Evolutionary conservation across 768 basidiomycete genomes (phyloP), one percentile per base, ranked within the genome.

Genomic region (Pleurotus tuber-regium): DNA sequence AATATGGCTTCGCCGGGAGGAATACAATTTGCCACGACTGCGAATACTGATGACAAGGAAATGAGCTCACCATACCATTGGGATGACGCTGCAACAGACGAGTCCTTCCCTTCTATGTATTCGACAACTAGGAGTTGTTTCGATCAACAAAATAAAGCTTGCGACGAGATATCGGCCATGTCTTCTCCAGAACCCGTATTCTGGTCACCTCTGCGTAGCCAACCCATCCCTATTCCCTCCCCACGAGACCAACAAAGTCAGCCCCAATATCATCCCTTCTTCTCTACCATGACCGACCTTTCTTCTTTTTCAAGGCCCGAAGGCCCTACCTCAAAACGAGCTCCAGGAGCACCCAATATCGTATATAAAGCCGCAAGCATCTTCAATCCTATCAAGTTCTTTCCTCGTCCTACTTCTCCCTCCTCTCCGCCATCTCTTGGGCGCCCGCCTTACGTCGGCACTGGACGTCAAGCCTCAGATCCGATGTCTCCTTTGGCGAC

Each of bases 61-160:
- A 79, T 79, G 77, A 70, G 65, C 14, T 77, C 77, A 39, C 74
- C 76, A 1, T 69, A 76, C 29, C 61, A 70, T 4, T 84, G 80
- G 80, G 70, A 71, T 26, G 70, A 70, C 38, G 68, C 75, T 11
- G 70, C 31, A 2, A 14, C 73, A 42, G 72, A 72, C 18, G 63
- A 73, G 29, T 48, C 46, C n/a, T 16, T 35, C n/a, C 30, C 31
- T 14, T 80, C 80, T 3, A 67, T 67, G 49, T 78, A 79, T 57
- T 74, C 77, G 6, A 70, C 76, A 26, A 66, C 67, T 18, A 68
- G 70, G 28, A 69, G 65, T 51, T 70, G 66, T 26, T 53, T 59
- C 33, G 61, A 59, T 18, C 62, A 61, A 31, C 63, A 62, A 28
- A 68, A 71, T 43, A 63, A 69, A 50, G 51, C 57, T 6, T 72